phyloP scores from a whole-genome alignment of 768 basidiomycete genomes.

The Pisolithus microcarpus region DNA sequence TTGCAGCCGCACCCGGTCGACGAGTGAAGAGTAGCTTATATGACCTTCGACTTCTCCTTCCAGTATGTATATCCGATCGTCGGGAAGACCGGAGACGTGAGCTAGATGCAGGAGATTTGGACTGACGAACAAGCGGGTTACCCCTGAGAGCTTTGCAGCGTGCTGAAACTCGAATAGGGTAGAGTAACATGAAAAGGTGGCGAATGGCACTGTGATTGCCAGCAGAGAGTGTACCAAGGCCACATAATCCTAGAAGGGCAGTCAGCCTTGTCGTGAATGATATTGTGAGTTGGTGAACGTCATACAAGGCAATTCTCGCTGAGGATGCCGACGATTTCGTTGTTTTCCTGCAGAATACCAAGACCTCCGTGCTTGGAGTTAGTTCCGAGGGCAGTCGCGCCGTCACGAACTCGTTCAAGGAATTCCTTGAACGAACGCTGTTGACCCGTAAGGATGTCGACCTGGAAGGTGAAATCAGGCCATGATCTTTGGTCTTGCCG shows the following conservation, averaged over 20 bases:
- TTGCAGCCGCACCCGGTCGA: constrained; percentile 32
- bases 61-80: constrained; percentile 43
- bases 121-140: constrained; percentile 50
- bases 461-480: constrained; percentile 48
- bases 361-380: constrained; percentile 47
- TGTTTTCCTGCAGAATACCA: constrained; percentile 38
- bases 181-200: constrained; percentile 45
- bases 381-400: constrained; percentile 50
- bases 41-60: constrained; percentile 36
- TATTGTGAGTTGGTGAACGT: background rate
- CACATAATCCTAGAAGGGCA: constrained; percentile 42
- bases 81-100: constrained; percentile 29
- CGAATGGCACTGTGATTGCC: constrained; percentile 44
- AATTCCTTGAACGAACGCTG: constrained; percentile 43
- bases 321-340: constrained; percentile 62
- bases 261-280: background rate
- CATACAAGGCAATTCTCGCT: constrained; percentile 63
- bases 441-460: constrained; percentile 49
- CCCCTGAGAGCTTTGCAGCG: constrained; percentile 38
- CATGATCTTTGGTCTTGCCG: constrained; percentile 48
- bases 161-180: constrained; percentile 53
- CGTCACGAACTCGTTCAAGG: constrained; percentile 42
- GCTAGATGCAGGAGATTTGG: constrained; percentile 38
- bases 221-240: constrained; percentile 45
- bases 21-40: constrained; percentile 38